phyloP scores from a whole-genome alignment of 1,139 yeast species.

The Suhomyces taliae region DNA sequence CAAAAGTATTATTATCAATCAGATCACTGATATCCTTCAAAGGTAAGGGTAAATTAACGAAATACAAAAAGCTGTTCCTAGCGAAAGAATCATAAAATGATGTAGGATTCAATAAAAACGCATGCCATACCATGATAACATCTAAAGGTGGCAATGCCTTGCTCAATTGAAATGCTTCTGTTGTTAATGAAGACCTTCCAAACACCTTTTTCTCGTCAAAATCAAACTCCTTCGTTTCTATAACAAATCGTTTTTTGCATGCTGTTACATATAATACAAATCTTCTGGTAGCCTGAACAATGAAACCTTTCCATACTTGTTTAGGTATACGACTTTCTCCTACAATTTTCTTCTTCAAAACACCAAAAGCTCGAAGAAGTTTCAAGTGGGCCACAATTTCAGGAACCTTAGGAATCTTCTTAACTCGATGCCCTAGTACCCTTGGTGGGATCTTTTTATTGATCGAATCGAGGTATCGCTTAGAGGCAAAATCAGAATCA shows the following conservation, averaged over 20 bases:
- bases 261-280: constrained; percentile 29
- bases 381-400: constrained; percentile 30
- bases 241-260: constrained; percentile 8
- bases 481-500: neutral
- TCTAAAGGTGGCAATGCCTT: constrained; percentile 33
- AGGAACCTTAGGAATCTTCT: constrained; percentile 11
- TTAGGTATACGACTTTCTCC: constrained; percentile 11
- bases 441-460: neutral
- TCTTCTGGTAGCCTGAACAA: constrained; percentile 31
- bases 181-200: neutral
- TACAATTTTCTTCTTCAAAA: constrained; percentile 20
- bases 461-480: neutral
- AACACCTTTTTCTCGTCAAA: neutral
- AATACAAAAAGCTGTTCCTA: constrained; percentile 22
- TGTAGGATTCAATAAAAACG: constrained; percentile 30
- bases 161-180: neutral
- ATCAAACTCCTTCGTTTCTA: neutral
- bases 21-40: constrained; percentile 20
- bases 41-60: constrained; percentile 30
- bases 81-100: constrained; percentile 29
- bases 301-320: constrained; percentile 28
- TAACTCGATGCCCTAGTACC: neutral
- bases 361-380: constrained; percentile 29
- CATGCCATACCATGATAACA: constrained; percentile 43
- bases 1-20: constrained; percentile 23